Percentiles rank a stretch among this genome's conserved stretches.
These are phyloP conservation scores for Leishmania mexicana DNA, from an alignment of 208 protist species.

Conservation along the genomic window DNA sequence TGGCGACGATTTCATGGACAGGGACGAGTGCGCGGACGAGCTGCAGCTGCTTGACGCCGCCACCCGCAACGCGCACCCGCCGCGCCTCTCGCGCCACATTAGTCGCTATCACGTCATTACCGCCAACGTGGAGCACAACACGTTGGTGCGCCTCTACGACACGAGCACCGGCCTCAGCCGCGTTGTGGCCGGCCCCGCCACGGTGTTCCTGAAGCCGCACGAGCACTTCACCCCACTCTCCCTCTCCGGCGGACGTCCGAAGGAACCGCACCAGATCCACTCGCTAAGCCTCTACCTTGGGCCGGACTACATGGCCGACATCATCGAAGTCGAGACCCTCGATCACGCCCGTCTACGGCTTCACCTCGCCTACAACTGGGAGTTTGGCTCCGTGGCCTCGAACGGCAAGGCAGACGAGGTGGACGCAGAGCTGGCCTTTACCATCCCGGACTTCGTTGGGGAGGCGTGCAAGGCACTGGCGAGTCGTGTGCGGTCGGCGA, in stretches of 20 bases:
- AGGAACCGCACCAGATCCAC: constrained; percentile 88
- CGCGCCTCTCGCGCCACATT: constrained; percentile 25
- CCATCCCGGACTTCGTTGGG: constrained; percentile 96
- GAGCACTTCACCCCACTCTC: constrained; percentile 83
- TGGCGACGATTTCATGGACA: background rate
- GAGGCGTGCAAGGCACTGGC: constrained; percentile 95
- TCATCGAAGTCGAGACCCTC: constrained; percentile 93
- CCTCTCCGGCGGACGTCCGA: constrained; percentile 87
- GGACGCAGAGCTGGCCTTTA: constrained; percentile 72
- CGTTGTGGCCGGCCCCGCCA: constrained; percentile 70
- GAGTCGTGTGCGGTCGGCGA: constrained; percentile 91
- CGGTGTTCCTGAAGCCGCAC: constrained; percentile 67
- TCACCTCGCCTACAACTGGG: constrained; percentile 97
- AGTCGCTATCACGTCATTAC: constrained; percentile 19
- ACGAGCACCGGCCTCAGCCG: constrained; percentile 85
- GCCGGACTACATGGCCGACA: constrained; percentile 96
- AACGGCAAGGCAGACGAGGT: constrained; percentile 5
- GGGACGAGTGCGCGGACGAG: background rate
- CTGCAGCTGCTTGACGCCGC: constrained; percentile 18
- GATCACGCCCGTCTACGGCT: constrained; percentile 95
- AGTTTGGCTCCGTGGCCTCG: constrained; percentile 66
- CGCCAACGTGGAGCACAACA: constrained; percentile 92
- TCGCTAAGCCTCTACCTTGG: constrained; percentile 92
- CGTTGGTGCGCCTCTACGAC: constrained; percentile 95
- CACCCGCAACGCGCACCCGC: constrained; percentile 20